Conservation (phyloP, 495 filamentous ascomycete genomes). For the Aspergillus biplanus region DNA sequence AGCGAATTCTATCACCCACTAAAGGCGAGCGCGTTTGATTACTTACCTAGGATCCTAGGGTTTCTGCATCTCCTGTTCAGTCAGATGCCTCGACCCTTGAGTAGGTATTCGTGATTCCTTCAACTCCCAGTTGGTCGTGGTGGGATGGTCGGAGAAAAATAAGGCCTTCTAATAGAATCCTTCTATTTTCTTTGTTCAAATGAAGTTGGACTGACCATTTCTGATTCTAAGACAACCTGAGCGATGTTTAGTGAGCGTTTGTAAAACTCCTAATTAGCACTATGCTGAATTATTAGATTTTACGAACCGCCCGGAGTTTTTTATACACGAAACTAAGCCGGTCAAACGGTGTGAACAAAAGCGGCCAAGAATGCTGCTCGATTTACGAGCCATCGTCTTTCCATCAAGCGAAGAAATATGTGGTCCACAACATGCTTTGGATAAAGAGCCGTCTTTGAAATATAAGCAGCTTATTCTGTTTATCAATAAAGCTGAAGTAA, state of each 20-base stretch:
- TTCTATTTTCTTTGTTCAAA: background rate
- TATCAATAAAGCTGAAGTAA: background rate
- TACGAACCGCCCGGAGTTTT: slow-evolving; percentile 14
- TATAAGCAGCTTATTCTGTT: background rate
- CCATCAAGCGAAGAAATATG: background rate
- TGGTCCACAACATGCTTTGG: background rate
- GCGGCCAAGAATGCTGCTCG: background rate
- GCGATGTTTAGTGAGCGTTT: background rate
- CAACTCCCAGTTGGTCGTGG: background rate
- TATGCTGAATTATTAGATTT: slow-evolving; percentile 10
- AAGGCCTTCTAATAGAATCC: background rate
- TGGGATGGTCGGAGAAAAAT: background rate
- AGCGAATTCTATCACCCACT: background rate
- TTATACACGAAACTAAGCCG: background rate
- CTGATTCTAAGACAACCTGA: background rate
- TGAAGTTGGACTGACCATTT: background rate
- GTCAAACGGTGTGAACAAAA: background rate
- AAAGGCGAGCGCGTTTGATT: background rate
- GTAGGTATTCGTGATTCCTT: background rate
- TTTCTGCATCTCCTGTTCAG: background rate
- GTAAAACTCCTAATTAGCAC: background rate
- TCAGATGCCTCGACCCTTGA: background rate
- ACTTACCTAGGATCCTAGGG: background rate
- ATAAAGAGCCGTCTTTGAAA: background rate
- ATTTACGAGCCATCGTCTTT: background rate